Evolutionary conservation across 164 flowering plant species (phyloP).

Genomic region (Santalum album): DNA sequence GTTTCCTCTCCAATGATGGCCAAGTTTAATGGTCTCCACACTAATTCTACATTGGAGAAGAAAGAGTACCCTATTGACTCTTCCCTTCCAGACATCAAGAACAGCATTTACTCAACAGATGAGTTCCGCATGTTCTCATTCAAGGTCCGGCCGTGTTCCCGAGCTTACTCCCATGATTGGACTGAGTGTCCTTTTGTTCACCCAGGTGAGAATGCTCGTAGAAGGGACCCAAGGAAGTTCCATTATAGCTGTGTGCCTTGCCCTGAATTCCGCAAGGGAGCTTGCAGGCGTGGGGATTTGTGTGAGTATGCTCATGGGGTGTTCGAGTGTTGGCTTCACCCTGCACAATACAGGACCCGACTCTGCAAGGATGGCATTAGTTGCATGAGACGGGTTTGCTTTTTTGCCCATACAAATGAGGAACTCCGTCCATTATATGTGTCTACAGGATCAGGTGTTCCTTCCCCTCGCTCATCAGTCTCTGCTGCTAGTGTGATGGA

Average conservation of each 20-base stretch:
- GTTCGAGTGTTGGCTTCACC: conserved; percentile 70
- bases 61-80: conserved; percentile 54
- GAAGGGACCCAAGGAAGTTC: conserved; percentile 55
- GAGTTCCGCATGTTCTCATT: conserved; percentile 64
- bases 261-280: conserved; percentile 55
- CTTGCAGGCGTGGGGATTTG: conserved; percentile 50
- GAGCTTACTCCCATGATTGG: conserved; percentile 72
- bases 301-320: conserved; percentile 74
- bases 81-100: conserved; percentile 55
- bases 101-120: conserved; percentile 49
- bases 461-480: conserved; percentile 37
- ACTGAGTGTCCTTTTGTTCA: conserved; percentile 73
- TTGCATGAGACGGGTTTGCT: conserved; percentile 48
- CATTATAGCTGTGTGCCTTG: conserved; percentile 69
- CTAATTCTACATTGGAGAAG: conserved; percentile 25
- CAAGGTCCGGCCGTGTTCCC: conserved; percentile 56
- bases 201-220: conserved; percentile 63
- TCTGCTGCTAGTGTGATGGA: conserved; percentile 25
- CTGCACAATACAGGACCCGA: conserved; percentile 56
- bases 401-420: conserved; percentile 52
- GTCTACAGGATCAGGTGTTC: conserved; percentile 49
- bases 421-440: conserved; percentile 53
- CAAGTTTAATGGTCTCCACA: conserved; percentile 15
- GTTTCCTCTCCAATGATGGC: conserved; percentile 13
- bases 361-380: conserved; percentile 53